These are phyloP conservation scores for Astrocystis sublimbata DNA, from an alignment of 495 filamentous ascomycete genomes.

Conservation along the genomic window DNA sequence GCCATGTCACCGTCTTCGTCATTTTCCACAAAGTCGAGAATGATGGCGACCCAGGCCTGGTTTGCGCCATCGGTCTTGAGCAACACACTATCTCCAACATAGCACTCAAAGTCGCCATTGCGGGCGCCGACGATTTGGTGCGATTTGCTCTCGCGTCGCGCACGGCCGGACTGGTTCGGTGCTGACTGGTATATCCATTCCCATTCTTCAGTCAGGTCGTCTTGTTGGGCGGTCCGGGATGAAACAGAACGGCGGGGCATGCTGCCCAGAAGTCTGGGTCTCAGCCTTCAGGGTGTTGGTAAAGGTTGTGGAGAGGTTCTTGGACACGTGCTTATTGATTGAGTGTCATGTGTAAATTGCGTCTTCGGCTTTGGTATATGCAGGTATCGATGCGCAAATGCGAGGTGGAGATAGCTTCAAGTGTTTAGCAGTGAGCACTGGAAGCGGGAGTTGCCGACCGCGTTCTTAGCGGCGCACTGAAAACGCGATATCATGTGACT, in stretches of 20 bases:
- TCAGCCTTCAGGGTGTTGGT: background rate
- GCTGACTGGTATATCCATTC: constrained; percentile 75
- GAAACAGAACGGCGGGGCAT: constrained; percentile 28
- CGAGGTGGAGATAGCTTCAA: background rate
- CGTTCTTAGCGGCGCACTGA: background rate
- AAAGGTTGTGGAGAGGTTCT: background rate
- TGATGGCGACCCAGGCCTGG: constrained; percentile 88
- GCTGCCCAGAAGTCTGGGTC: background rate
- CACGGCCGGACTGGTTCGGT: constrained; percentile 22
- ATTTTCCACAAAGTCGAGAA: constrained; percentile 73
- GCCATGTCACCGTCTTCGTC: constrained; percentile 65
- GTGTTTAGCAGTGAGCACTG: background rate
- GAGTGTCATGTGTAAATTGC: background rate
- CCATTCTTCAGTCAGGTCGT: constrained; percentile 89
- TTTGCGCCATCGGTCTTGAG: constrained; percentile 78
- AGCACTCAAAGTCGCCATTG: constrained; percentile 82
- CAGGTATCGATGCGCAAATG: background rate
- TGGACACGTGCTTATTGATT: background rate
- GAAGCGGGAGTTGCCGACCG: background rate
- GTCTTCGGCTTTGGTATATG: background rate
- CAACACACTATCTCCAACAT: constrained; percentile 77
- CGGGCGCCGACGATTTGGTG: constrained; percentile 73
- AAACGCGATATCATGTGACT: constrained; percentile 17
- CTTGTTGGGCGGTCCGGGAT: constrained; percentile 64
- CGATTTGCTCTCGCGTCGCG: constrained; percentile 24